Conservation (phyloP, 371 early-diverging fungal species). For the Lichtheimia ramosa region DNA sequence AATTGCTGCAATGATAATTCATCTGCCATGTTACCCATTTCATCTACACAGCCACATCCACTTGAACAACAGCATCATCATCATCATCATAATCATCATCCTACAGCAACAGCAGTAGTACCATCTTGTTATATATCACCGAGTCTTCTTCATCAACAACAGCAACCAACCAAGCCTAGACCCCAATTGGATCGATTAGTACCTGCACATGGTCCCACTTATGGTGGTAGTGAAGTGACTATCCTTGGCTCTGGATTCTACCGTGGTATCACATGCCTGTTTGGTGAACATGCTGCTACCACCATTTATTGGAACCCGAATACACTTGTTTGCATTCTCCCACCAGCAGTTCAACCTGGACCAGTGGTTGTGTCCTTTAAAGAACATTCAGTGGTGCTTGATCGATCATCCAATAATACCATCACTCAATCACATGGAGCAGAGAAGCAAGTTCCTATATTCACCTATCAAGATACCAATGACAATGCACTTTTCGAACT, state of each 20-base stretch:
- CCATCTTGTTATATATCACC: not conserved
- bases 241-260: conserved; percentile 74
- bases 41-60: no score
- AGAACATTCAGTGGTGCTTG: conserved; percentile 38
- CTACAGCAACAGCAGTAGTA: not conserved
- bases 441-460: conserved; percentile 31
- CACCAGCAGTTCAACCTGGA: conserved; percentile 69
- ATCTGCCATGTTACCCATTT: conserved; percentile 2
- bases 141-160: not conserved
- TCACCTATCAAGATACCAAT: conserved; percentile 67
- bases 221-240: conserved; percentile 76
- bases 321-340: conserved; percentile 77
- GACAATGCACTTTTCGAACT: conserved; percentile 80
- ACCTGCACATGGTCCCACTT: conserved; percentile 74
- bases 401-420: conserved; percentile 14
- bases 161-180: conserved; percentile 27
- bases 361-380: conserved; percentile 71
- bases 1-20: not conserved
- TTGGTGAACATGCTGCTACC: conserved; percentile 73
- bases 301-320: conserved; percentile 70
- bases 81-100: not conserved
- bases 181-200: conserved; percentile 57
- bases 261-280: conserved; percentile 68
- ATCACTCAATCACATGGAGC: no score
- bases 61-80: not conserved